Conservation (phyloP, 805 yeast species). For the Maudiozyma barnettii region DNA sequence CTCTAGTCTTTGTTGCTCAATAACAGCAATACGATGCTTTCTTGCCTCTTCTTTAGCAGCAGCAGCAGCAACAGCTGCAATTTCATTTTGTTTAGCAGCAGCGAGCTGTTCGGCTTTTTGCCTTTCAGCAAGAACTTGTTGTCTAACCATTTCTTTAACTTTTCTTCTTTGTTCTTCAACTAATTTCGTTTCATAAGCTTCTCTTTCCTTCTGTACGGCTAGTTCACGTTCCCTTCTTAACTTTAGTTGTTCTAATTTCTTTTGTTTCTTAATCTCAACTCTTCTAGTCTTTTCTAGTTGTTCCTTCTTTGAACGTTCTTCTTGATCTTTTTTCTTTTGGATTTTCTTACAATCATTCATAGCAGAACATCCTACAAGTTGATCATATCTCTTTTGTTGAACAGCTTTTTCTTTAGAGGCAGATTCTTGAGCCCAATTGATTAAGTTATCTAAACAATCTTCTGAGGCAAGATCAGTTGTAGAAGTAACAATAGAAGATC, state of each 20-base stretch:
- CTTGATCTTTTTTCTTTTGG: conserved; percentile 2
- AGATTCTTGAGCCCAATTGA: conserved; percentile 11
- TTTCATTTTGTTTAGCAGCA: conserved; percentile 1
- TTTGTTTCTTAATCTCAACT: background rate
- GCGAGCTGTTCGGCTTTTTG: conserved; percentile 1
- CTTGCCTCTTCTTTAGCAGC: background rate
- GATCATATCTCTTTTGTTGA: background rate
- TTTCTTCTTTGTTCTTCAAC: conserved; percentile 3
- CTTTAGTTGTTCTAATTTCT: conserved; percentile 1
- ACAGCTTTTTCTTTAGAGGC: background rate
- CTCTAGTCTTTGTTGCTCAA: background rate
- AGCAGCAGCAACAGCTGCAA: background rate
- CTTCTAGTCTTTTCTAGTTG: conserved; percentile 1
- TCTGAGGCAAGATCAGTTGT: background rate
- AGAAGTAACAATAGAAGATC: background rate
- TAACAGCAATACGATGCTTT: background rate
- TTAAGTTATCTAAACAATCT: conserved; percentile 5
- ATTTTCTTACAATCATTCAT: background rate
- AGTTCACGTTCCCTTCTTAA: conserved; percentile 1
- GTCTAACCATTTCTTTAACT: background rate
- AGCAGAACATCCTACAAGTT: background rate
- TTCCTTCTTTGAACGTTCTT: conserved; percentile 4
- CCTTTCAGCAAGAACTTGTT: background rate
- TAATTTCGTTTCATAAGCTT: conserved; percentile 1
- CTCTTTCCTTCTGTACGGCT: background rate